Percentiles rank a stretch among this genome's conserved stretches.
Conservation (phyloP, 2,329 filamentous ascomycete genomes). For the Trichophyton simii region DNA sequence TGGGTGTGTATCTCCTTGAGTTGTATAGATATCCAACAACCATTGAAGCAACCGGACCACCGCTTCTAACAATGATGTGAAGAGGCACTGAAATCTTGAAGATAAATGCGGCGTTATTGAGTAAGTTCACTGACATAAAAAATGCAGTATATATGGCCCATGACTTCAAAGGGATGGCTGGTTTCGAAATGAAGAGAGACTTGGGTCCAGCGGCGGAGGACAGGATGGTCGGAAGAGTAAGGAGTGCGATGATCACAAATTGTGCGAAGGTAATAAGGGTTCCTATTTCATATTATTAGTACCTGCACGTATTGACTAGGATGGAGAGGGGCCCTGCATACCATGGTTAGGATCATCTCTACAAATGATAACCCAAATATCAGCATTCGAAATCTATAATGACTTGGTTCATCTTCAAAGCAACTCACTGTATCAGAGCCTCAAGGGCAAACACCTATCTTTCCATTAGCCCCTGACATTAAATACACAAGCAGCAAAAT, state of each 20-base stretch:
- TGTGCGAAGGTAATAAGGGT: constrained; percentile 81
- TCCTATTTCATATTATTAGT: constrained; percentile 37
- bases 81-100: constrained; percentile 94
- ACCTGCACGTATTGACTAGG: neutral
- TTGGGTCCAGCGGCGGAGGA: constrained; percentile 47
- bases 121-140: constrained; percentile 84
- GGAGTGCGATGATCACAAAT: constrained; percentile 69
- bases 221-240: constrained; percentile 64
- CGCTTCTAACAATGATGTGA: constrained; percentile 91
- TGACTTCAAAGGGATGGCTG: constrained; percentile 67
- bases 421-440: constrained; percentile 75
- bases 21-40: constrained; percentile 75
- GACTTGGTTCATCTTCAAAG: neutral
- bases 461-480: constrained; percentile 4
- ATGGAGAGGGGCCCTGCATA: constrained; percentile 26
- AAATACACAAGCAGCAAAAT: neutral
- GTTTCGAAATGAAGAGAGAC: constrained; percentile 61
- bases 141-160: constrained; percentile 83
- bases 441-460: constrained; percentile 83
- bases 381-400: neutral
- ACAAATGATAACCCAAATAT: constrained; percentile 1
- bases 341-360: constrained; percentile 77
- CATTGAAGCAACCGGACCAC: constrained; percentile 93
- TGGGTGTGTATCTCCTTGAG: constrained; percentile 60
- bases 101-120: constrained; percentile 96